Conservation (phyloP, 2,329 filamentous ascomycete genomes). For the Zelopaecilomyces penicillatus region DNA sequence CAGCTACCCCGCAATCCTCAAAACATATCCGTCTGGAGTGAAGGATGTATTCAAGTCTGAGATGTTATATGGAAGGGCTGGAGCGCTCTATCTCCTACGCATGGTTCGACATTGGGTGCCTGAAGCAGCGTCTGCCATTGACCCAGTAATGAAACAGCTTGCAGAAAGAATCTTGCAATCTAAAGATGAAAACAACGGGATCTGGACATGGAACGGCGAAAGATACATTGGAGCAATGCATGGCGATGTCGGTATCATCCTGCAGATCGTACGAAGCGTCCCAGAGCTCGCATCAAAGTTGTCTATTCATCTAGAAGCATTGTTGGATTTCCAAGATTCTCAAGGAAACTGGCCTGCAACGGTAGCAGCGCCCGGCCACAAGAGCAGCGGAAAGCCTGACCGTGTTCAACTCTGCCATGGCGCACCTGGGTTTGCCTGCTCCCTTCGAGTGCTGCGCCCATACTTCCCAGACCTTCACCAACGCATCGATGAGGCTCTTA, state of each 20-base stretch:
- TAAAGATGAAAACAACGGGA: constrained; percentile 28
- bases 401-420: constrained; percentile 60
- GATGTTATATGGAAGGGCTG: constrained; percentile 58
- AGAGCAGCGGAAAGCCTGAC: constrained; percentile 32
- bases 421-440: constrained; percentile 53
- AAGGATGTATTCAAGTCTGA: constrained; percentile 45
- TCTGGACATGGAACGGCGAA: constrained; percentile 57
- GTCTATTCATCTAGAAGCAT: constrained; percentile 40
- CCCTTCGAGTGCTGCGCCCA: constrained; percentile 45
- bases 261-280: constrained; percentile 55
- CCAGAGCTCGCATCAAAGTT: constrained; percentile 46
- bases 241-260: constrained; percentile 61
- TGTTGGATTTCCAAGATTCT: constrained; percentile 52
- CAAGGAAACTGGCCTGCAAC: constrained; percentile 54
- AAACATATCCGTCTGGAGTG: constrained; percentile 14
- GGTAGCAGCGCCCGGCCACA: constrained; percentile 18
- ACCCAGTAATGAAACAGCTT: constrained; percentile 47
- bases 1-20: constrained; percentile 27
- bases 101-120: constrained; percentile 51
- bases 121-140: constrained; percentile 37
- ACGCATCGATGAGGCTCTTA: constrained; percentile 45
- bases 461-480: constrained; percentile 47
- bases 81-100: constrained; percentile 59
- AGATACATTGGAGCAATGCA: constrained; percentile 58
- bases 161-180: constrained; percentile 50